Percentiles rank a stretch among this genome's conserved stretches.
Evolutionary conservation across 2,329 filamentous ascomycete genomes (phyloP).

Genomic region (Hymenoscyphus linearis): DNA sequence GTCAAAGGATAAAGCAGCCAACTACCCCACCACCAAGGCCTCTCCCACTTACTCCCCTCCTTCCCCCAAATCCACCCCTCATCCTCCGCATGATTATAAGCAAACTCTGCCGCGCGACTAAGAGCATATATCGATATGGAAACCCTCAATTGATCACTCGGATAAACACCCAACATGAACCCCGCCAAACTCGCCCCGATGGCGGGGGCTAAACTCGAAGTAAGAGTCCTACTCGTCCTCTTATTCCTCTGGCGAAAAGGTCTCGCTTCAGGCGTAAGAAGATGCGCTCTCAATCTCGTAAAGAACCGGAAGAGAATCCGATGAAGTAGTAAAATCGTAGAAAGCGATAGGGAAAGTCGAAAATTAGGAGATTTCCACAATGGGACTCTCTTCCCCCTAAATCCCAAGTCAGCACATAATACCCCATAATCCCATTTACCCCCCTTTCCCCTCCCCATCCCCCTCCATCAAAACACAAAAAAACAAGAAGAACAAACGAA

Average conservation of each 20-base stretch:
- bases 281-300: conserved; percentile 66
- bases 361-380: conserved; percentile 64
- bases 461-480: background rate
- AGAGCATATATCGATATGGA: conserved; percentile 77
- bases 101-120: conserved; percentile 78
- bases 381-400: conserved; percentile 42
- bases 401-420: background rate
- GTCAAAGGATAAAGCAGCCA: conserved; percentile 76
- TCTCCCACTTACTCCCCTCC: conserved; percentile 49
- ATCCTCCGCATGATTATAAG: conserved; percentile 77
- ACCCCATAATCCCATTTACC: too few relatives aligned
- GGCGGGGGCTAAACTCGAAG: conserved; percentile 78
- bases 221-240: conserved; percentile 65
- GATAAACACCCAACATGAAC: conserved; percentile 70
- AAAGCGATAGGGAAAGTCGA: conserved; percentile 75
- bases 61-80: conserved; percentile 63
- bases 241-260: conserved; percentile 83
- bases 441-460: too few relatives aligned
- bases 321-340: conserved; percentile 81
- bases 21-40: conserved; percentile 79
- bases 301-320: conserved; percentile 89
- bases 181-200: conserved; percentile 88
- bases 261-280: conserved; percentile 73
- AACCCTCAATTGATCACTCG: conserved; percentile 65
- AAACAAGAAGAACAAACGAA: background rate